Evolutionary conservation across 371 early-diverging fungal genomes (phyloP), one percentile per base, ranked within the genome.

Genomic region (Mortierella sp.): DNA sequence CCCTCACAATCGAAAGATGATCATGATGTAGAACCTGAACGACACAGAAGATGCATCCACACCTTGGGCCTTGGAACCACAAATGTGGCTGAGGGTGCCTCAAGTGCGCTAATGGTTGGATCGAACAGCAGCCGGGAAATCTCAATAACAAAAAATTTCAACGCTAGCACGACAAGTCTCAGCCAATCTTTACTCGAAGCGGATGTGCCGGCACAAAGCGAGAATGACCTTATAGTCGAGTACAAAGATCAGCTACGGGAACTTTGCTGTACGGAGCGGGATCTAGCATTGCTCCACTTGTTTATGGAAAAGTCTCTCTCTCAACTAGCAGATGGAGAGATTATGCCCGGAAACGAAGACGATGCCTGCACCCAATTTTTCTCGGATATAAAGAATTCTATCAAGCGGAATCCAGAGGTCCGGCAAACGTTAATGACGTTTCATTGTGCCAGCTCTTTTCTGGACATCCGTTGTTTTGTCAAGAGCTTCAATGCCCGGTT

Each of bases 381-480:
- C 15, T 55, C 62, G 15, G 72, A 75, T 7, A 65, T 69, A 36
- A 73, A 74, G 33, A 77, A 85, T 2, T 76, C 82, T 8, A 76
- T 82, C 60, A 72, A 76, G 59, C 69, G 63, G 5, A 73, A 60
- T 48, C 58, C 73, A 6, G 73, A 82, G 28, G 60, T 82, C 24
- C 72, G 74, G 15, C 74, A 77, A 58, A 59, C 71, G 4, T 36
- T 75, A 10, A 66, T 70, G 67, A 66, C 73, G 9, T 77, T 75
- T 33, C 72, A 83, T 43, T 77, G 83, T 62, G 70, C 74, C 40
- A 58, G 59, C 41, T 77, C 83, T 11, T 83, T 88, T n/a, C 58
- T 76, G 32, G 83, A 92, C 45, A 85, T 88, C 52, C 84, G 87
- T 22, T 93, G 93, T 63, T 93, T 92, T 84, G 88, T 94, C 70